Evolutionary conservation across 2,329 filamentous ascomycete species (phyloP).

Genomic region (Aspergillus piperis): DNA sequence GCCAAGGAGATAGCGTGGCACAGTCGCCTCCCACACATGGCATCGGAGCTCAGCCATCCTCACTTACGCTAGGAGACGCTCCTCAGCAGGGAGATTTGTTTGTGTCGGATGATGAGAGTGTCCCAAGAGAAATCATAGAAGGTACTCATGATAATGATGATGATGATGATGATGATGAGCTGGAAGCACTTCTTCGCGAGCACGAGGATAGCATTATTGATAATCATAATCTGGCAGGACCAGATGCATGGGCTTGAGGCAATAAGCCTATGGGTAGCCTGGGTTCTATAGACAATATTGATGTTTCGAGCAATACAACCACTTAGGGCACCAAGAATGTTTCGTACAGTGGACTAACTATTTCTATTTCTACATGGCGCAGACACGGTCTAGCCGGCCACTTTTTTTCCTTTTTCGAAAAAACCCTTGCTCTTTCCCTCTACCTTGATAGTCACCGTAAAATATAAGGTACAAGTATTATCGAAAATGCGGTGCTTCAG

Average conservation of each 20-base stretch:
- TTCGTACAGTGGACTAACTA: not conserved
- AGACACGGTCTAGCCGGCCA: not conserved
- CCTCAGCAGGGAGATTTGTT: not conserved
- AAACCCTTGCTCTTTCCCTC: not conserved
- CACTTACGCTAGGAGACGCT: not conserved
- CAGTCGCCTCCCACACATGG: not conserved
- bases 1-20: not conserved
- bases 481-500: too few species aligned
- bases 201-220: slow-evolving; percentile 30
- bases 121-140: not conserved
- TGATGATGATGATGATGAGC: slow-evolving; percentile 42
- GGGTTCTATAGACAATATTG: not conserved
- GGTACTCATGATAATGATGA: slow-evolving; percentile 16
- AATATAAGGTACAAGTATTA: too few species aligned
- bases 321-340: not conserved
- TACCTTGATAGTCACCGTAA: not conserved
- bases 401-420: not conserved
- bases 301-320: not conserved
- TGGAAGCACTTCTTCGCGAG: slow-evolving; percentile 58
- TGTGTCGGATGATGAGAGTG: slow-evolving; percentile 2
- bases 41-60: not conserved
- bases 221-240: not conserved
- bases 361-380: not conserved
- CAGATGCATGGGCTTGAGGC: not conserved
- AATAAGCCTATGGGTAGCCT: not conserved